A percentile compares a stretch with the other conserved stretches of the same genome.
phyloP scores from a whole-genome alignment of 805 yeast genomes.

The Tetrapisispora fleetii region DNA sequence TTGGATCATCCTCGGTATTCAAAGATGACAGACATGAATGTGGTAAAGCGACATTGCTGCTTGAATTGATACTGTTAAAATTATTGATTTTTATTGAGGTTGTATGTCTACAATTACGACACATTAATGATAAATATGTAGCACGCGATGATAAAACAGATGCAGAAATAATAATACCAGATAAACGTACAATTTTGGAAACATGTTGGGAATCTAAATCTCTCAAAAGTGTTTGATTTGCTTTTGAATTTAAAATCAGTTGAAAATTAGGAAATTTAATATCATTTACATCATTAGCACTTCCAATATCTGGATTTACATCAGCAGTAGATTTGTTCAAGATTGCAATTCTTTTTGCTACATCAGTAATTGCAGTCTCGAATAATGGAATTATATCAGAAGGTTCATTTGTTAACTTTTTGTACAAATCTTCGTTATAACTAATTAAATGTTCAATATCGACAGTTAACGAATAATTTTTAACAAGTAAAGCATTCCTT shows the following conservation, averaged over 20 bases:
- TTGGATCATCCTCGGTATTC: slow-evolving; percentile 5
- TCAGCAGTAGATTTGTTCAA: slow-evolving; percentile 21
- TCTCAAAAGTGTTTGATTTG: slow-evolving; percentile 65
- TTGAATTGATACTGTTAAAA: slow-evolving; percentile 27
- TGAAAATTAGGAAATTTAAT: slow-evolving; percentile 70
- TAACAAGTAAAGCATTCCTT: slow-evolving; percentile 73
- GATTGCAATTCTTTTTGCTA: slow-evolving; percentile 60
- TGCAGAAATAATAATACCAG: slow-evolving; percentile 89
- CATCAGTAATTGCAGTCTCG: slow-evolving; percentile 74
- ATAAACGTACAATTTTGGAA: slow-evolving; percentile 78
- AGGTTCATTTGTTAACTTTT: slow-evolving; percentile 77
- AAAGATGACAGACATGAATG: slow-evolving; percentile 25
- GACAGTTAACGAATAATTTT: slow-evolving; percentile 62
- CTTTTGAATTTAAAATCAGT: slow-evolving; percentile 61
- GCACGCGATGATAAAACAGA: slow-evolving; percentile 85
- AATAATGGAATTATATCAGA: slow-evolving; percentile 77
- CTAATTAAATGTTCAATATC: slow-evolving; percentile 77
- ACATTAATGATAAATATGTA: slow-evolving; percentile 70
- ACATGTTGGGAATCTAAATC: slow-evolving; percentile 80
- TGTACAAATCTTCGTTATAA: slow-evolving; percentile 82
- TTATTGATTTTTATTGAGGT: slow-evolving; percentile 40
- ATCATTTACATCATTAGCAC: slow-evolving; percentile 14
- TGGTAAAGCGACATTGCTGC: slow-evolving; percentile 22
- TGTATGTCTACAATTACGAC: slow-evolving; percentile 80
- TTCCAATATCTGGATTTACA: slow-evolving; percentile 5